phyloP scores from a whole-genome alignment of 1,139 yeast species.

The Sugiyamaella novakii region DNA sequence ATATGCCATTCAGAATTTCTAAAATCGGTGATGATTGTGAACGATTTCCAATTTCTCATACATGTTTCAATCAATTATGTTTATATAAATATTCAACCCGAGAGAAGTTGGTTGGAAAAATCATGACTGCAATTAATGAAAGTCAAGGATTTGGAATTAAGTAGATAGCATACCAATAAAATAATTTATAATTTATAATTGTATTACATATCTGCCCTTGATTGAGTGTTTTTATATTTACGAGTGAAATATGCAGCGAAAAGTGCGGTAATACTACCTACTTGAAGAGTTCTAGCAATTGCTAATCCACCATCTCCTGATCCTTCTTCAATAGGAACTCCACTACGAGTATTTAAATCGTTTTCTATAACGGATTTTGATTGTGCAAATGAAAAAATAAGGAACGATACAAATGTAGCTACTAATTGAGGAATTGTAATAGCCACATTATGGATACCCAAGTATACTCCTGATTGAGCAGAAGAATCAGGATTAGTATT shows the following conservation, averaged over 20 bases:
- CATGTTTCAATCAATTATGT: constrained; percentile 90
- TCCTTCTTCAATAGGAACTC: constrained; percentile 21
- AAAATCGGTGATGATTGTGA: constrained; percentile 54
- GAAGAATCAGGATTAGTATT: constrained; percentile 6
- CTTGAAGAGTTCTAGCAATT: constrained; percentile 42
- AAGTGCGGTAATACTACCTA: constrained; percentile 42
- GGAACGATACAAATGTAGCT: constrained; percentile 44
- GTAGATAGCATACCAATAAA: constrained; percentile 35
- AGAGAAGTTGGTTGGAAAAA: constrained; percentile 56
- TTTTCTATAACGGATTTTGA: constrained; percentile 20
- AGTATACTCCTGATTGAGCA: constrained; percentile 41
- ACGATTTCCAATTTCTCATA: constrained; percentile 81
- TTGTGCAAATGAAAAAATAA: constrained; percentile 39
- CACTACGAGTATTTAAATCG: constrained; percentile 7
- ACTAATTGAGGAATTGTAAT: constrained; percentile 46
- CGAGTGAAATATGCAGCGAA: constrained; percentile 40
- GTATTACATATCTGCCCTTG: constrained; percentile 1
- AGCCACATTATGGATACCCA: constrained; percentile 47
- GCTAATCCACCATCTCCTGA: constrained; percentile 43
- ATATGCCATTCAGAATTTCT: constrained; percentile 67
- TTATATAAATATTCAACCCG: constrained; percentile 62
- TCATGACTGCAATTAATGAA: constrained; percentile 68
- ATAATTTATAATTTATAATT: neutral
- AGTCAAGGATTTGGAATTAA: constrained; percentile 86
- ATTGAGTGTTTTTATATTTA: constrained; percentile 11